Conservation (phyloP, 805 yeast genomes). For the Sungouiozyma ichnusensis region DNA sequence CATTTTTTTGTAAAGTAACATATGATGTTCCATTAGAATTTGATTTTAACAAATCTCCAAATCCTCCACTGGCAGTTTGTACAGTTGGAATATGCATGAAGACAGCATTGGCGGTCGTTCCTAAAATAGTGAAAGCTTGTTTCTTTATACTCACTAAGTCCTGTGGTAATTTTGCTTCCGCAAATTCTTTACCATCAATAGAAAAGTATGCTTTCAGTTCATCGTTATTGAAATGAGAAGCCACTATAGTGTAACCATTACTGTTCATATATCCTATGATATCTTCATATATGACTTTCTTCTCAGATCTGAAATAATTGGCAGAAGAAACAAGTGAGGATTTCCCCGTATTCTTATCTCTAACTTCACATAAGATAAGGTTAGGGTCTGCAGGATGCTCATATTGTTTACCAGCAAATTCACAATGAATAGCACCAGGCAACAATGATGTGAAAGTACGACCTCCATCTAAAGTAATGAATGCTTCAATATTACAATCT, state of each 20-base stretch:
- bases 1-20: constrained; percentile 54
- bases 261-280: constrained; percentile 67
- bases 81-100: constrained; percentile 76
- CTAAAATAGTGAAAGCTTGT: constrained; percentile 70
- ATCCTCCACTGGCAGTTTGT: constrained; percentile 40
- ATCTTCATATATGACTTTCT: constrained; percentile 37
- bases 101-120: constrained; percentile 58
- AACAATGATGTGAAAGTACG: constrained; percentile 43
- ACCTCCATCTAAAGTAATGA: constrained; percentile 61
- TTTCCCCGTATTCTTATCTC: constrained; percentile 26
- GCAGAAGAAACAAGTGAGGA: constrained; percentile 37
- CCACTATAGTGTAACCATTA: constrained; percentile 65
- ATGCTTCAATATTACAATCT: constrained; percentile 50
- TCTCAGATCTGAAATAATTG: constrained; percentile 39
- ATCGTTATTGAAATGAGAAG: constrained; percentile 41
- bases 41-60: constrained; percentile 75
- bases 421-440: constrained; percentile 49
- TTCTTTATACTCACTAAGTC: constrained; percentile 48
- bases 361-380: constrained; percentile 55
- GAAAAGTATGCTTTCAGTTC: constrained; percentile 63
- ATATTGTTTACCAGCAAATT: constrained; percentile 50
- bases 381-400: constrained; percentile 36
- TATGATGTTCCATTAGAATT: constrained; percentile 88
- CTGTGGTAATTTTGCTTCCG: constrained; percentile 68
- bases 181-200: constrained; percentile 64